Percentiles rank a stretch among this genome's conserved stretches.
Conservation (phyloP, 139 green algal genomes). For the Picochlorum sp. region DNA sequence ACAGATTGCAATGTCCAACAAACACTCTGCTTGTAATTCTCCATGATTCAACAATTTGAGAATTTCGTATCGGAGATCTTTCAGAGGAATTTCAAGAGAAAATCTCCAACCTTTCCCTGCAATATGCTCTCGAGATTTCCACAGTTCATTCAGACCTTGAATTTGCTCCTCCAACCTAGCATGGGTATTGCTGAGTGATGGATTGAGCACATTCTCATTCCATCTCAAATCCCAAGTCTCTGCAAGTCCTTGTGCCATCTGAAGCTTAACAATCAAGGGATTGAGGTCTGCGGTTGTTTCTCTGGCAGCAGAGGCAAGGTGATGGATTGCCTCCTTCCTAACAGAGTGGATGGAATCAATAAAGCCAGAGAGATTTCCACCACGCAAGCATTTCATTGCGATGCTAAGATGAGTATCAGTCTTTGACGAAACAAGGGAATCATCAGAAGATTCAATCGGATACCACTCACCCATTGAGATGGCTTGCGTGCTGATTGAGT, state of each 20-base stretch:
- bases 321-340: slow-evolving; percentile 10
- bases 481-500: too few relatives aligned
- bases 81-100: slow-evolving; percentile 43
- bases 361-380: slow-evolving; percentile 29
- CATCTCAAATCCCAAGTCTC: slow-evolving; percentile 29
- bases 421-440: too few relatives aligned
- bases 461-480: too few relatives aligned
- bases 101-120: slow-evolving; percentile 20
- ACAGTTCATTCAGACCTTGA: background rate
- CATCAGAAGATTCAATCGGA: too few relatives aligned
- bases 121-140: slow-evolving; percentile 7
- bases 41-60: slow-evolving; percentile 17
- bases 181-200: slow-evolving; percentile 6
- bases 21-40: slow-evolving; percentile 8
- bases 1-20: slow-evolving; percentile 26
- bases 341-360: slow-evolving; percentile 16
- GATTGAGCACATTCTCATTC: background rate
- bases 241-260: slow-evolving; percentile 45
- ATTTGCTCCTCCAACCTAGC: slow-evolving; percentile 10
- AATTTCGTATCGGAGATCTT: slow-evolving; percentile 35
- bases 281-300: slow-evolving; percentile 38
- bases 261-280: slow-evolving; percentile 48
- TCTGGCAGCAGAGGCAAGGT: slow-evolving; percentile 23
- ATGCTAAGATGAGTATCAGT: too few relatives aligned
- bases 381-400: slow-evolving; percentile 14